A percentile compares a stretch with the other conserved stretches of the same genome.
These are phyloP conservation scores for Barnettozyma pratensis DNA, from an alignment of 805 yeast genomes.

Conservation along the genomic window DNA sequence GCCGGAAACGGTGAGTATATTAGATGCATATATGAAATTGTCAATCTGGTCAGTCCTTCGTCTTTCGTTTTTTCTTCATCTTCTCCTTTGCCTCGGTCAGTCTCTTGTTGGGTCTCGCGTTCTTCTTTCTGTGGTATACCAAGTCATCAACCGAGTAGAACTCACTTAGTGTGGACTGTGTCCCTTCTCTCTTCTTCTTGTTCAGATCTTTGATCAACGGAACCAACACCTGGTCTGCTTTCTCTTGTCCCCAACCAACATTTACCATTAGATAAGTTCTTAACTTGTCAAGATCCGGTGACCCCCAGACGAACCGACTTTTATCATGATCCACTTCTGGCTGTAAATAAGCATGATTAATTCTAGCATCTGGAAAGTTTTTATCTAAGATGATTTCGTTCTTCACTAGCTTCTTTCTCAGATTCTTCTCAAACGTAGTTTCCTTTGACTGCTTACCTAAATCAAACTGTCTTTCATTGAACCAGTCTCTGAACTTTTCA, in stretches of 20 bases:
- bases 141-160: slow-evolving; percentile 61
- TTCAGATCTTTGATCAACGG: slow-evolving; percentile 84
- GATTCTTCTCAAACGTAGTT: slow-evolving; percentile 47
- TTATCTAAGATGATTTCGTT: slow-evolving; percentile 54
- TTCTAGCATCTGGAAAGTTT: slow-evolving; percentile 64
- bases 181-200: slow-evolving; percentile 46
- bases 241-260: slow-evolving; percentile 75
- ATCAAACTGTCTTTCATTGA: slow-evolving; percentile 36
- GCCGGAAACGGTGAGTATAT: too few relatives aligned
- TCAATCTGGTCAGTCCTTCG: neutral
- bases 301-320: slow-evolving; percentile 84
- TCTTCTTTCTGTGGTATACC: slow-evolving; percentile 30
- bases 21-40: too few relatives aligned
- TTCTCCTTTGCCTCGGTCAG: slow-evolving; percentile 42
- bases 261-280: slow-evolving; percentile 62
- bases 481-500: slow-evolving; percentile 35
- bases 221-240: slow-evolving; percentile 75
- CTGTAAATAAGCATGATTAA: slow-evolving; percentile 64
- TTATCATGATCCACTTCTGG: slow-evolving; percentile 85
- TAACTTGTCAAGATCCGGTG: slow-evolving; percentile 76
- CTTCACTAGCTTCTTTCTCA: slow-evolving; percentile 50
- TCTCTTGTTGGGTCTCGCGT: slow-evolving; percentile 47
- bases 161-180: slow-evolving; percentile 58
- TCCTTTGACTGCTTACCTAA: slow-evolving; percentile 35
- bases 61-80: slow-evolving; percentile 9